These are phyloP conservation scores for Pinus albicaulis DNA, from an alignment of 75 land plant genomes.

Conservation along the genomic window DNA sequence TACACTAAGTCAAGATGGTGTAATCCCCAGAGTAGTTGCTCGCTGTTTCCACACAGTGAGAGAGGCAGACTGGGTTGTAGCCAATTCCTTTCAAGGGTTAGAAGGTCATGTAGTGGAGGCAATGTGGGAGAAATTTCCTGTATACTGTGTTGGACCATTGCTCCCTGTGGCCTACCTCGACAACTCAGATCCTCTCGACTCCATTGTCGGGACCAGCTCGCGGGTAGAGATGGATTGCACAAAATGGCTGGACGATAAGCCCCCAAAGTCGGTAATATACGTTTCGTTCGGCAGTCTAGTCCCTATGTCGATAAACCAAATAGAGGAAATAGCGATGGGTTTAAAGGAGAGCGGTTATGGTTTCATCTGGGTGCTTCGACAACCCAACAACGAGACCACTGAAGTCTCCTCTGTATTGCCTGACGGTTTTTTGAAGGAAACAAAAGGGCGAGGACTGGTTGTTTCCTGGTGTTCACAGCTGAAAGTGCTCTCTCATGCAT, in stretches of 20 bases:
- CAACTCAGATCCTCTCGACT: background rate
- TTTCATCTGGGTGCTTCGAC: conserved; percentile 20
- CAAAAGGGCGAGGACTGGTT: conserved; percentile 8
- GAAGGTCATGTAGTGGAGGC: background rate
- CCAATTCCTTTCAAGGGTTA: background rate
- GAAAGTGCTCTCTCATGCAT: conserved; percentile 19
- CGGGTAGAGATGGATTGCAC: background rate
- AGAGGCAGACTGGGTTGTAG: background rate
- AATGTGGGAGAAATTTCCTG: background rate
- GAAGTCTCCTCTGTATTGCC: background rate
- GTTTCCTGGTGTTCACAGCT: conserved; percentile 25
- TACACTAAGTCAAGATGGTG: background rate
- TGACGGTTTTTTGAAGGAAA: conserved; percentile 9
- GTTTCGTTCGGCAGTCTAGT: background rate
- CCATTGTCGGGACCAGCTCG: background rate
- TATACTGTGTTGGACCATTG: background rate
- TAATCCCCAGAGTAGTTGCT: background rate
- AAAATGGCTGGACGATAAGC: background rate
- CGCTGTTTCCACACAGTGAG: background rate
- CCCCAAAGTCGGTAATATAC: background rate
- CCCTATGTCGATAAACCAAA: background rate
- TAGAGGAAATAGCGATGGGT: background rate
- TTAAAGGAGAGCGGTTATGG: background rate
- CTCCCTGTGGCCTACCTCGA: background rate
- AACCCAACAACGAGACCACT: background rate